phyloP scores from a whole-genome alignment of 208 protist species.

The Entamoeba invadens region DNA sequence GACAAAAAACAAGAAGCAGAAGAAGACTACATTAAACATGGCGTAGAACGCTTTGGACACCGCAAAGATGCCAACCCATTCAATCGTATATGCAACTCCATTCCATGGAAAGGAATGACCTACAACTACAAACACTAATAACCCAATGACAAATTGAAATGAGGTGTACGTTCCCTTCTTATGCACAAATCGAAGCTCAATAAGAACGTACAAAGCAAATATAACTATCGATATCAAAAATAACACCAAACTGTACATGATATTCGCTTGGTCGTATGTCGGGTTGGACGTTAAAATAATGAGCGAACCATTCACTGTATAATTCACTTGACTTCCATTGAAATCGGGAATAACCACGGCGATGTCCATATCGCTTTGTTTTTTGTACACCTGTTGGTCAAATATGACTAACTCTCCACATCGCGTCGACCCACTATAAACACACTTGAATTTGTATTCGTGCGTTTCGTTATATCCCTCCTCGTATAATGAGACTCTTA shows the following conservation, averaged over 20 bases:
- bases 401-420: neutral
- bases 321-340: neutral
- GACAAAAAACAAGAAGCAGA: neutral
- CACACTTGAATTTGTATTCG: neutral
- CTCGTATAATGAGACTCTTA: neutral
- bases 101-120: neutral
- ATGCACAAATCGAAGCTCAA: neutral
- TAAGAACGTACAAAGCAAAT: neutral
- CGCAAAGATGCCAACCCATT: neutral
- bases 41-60: neutral
- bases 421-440: neutral
- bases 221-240: neutral
- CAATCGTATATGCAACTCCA: neutral
- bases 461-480: neutral
- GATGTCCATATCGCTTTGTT: neutral
- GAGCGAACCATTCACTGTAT: neutral
- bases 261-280: neutral
- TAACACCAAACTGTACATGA: neutral
- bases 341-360: neutral
- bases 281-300: neutral
- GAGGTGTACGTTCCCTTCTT: neutral
- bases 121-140: neutral
- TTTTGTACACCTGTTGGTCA: neutral
- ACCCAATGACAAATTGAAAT: neutral
- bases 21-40: neutral